phyloP scores from a whole-genome alignment of 1,284 basidiomycete species.

The Trametes polyzona region DNA sequence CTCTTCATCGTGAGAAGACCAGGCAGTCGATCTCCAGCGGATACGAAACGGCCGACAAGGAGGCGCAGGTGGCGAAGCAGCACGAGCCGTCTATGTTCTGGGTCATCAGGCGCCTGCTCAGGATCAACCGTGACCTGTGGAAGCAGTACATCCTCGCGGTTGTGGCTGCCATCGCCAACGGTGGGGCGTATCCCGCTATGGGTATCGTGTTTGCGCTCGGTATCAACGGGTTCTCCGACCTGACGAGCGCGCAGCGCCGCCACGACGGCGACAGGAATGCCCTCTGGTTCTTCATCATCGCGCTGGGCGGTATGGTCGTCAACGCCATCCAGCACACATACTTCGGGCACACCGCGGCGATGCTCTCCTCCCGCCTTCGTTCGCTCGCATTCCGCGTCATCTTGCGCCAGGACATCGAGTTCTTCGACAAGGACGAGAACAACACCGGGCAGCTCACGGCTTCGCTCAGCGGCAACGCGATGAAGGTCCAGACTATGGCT shows the following conservation, averaged over 20 bases:
- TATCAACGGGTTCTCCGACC: conserved; percentile 63
- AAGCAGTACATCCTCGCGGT: conserved; percentile 56
- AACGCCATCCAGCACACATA: conserved; percentile 71
- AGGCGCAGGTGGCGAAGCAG: conserved; percentile 39
- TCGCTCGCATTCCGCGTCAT: conserved; percentile 74
- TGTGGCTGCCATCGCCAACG: conserved; percentile 59
- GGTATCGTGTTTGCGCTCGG: conserved; percentile 80
- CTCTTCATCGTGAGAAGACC: conserved; percentile 69
- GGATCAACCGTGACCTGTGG: conserved; percentile 66
- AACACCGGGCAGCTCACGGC: conserved; percentile 85
- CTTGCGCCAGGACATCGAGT: conserved; percentile 85
- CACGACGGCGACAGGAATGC: conserved; percentile 69
- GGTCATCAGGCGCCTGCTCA: conserved; percentile 74
- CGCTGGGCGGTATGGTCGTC: conserved; percentile 64
- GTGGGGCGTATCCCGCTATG: conserved; percentile 87
- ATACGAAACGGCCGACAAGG: conserved; percentile 53
- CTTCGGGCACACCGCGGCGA: conserved; percentile 70
- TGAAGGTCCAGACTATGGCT: conserved; percentile 89
- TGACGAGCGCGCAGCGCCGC: conserved; percentile 45
- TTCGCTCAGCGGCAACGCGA: conserved; percentile 86
- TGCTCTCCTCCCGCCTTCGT: conserved; percentile 70
- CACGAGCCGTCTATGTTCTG: conserved; percentile 49
- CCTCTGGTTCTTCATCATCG: conserved; percentile 83
- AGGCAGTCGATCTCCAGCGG: conserved; percentile 71
- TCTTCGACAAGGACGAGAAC: conserved; percentile 86